Evolutionary conservation across 2,329 filamentous ascomycete species (phyloP).

Genomic region (Leptographium radiaticola): DNA sequence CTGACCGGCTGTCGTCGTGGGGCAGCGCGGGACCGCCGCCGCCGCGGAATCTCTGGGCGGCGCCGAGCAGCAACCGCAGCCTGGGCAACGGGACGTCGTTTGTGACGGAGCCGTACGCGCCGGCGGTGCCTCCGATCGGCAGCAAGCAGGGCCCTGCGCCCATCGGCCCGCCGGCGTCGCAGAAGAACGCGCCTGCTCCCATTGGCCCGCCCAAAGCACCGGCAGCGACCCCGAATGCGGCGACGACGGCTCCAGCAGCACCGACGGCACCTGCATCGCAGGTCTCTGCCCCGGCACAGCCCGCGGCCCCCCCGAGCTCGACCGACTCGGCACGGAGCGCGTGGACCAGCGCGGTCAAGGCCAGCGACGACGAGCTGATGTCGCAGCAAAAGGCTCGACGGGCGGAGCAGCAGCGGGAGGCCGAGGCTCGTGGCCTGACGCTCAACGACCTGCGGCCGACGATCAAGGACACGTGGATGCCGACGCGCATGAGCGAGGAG

Average conservation of each 20-base stretch:
- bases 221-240: not conserved
- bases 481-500: slow-evolving; percentile 22
- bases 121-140: slow-evolving; percentile 18
- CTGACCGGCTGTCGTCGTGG: slow-evolving; percentile 40
- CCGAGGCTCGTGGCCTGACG: slow-evolving; percentile 30
- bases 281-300: not conserved
- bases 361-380: slow-evolving; percentile 31
- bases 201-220: slow-evolving; percentile 18
- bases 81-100: slow-evolving; percentile 74
- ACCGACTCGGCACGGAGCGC: slow-evolving; percentile 5
- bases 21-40: slow-evolving; percentile 27
- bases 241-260: not conserved
- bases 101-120: slow-evolving; percentile 31
- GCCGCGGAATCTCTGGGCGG: slow-evolving; percentile 58
- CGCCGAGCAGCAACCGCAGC: slow-evolving; percentile 55
- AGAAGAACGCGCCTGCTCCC: slow-evolving; percentile 15
- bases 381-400: slow-evolving; percentile 25
- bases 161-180: slow-evolving; percentile 23
- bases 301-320: not conserved
- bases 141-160: slow-evolving; percentile 28
- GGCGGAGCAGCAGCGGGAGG: slow-evolving; percentile 28
- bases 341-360: slow-evolving; percentile 29
- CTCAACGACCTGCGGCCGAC: slow-evolving; percentile 31
- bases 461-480: slow-evolving; percentile 43
- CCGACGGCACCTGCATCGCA: not conserved